These are phyloP conservation scores for Ogataea naganishii DNA, from an alignment of 805 yeast genomes.

Conservation along the genomic window DNA sequence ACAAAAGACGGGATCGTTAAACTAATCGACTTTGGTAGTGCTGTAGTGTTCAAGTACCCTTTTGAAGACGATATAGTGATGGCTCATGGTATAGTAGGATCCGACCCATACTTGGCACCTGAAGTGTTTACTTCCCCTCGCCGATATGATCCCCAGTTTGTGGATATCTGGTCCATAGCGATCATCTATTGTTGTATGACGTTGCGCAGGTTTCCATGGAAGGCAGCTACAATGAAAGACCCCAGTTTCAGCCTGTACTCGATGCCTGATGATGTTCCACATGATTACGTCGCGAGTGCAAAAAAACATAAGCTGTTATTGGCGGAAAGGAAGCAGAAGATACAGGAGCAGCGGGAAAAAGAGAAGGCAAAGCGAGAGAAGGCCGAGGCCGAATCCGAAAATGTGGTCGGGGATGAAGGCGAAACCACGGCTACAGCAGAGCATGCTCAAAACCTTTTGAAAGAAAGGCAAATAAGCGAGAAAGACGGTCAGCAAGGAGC, in stretches of 20 bases:
- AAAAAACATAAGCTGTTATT: conserved; percentile 60
- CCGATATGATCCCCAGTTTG: conserved; percentile 66
- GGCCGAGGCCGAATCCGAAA: not conserved
- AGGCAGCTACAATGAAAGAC: conserved; percentile 63
- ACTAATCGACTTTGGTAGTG: conserved; percentile 77
- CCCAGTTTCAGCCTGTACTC: conserved; percentile 62
- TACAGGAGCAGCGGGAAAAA: conserved; percentile 18
- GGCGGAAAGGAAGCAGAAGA: conserved; percentile 48
- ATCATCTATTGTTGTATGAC: conserved; percentile 85
- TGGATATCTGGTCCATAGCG: conserved; percentile 80
- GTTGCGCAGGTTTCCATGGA: conserved; percentile 81
- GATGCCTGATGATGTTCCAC: conserved; percentile 63
- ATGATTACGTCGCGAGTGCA: conserved; percentile 67
- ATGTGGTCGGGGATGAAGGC: not conserved
- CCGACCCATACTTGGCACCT: conserved; percentile 83
- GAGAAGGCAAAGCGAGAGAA: conserved; percentile 7
- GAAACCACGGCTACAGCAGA: not conserved
- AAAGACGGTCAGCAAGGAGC: too few relatives aligned
- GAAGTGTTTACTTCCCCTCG: conserved; percentile 52
- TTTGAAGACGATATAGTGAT: conserved; percentile 48
- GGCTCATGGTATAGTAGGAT: conserved; percentile 75
- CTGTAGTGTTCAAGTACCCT: conserved; percentile 75
- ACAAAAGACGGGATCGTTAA: conserved; percentile 67
- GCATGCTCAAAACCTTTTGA: not conserved
- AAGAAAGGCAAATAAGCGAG: too few relatives aligned